Conservation (phyloP, 306 rosid species). For the Cucurbita argyrosperma region DNA sequence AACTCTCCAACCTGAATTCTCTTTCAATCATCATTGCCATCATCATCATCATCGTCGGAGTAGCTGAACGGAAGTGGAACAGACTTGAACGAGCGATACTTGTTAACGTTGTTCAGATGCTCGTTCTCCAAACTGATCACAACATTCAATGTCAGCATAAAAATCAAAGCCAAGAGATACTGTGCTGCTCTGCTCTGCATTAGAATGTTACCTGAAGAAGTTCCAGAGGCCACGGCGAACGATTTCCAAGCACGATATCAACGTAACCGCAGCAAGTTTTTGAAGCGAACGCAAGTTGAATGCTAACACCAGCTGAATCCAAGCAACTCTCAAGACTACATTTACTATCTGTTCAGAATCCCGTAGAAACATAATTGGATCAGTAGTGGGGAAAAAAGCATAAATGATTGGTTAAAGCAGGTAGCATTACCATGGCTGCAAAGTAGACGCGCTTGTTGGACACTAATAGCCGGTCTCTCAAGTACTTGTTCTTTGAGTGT, state of each 20-base stretch:
- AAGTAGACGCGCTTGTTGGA: conserved; percentile 35
- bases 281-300: conserved; percentile 26
- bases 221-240: conserved; percentile 57
- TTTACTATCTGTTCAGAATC: conserved; percentile 29
- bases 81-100: conserved; percentile 58
- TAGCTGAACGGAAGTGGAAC: conserved; percentile 64
- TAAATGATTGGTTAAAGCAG: neutral
- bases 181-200: neutral
- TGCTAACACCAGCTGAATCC: conserved; percentile 40
- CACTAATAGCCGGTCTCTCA: conserved; percentile 52
- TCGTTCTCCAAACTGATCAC: conserved; percentile 52
- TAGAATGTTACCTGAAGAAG: conserved; percentile 38
- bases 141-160: neutral
- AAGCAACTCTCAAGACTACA: conserved; percentile 52
- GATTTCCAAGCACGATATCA: conserved; percentile 42
- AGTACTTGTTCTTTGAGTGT: conserved; percentile 43
- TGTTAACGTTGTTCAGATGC: conserved; percentile 70
- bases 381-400: neutral
- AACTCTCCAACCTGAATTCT: neutral
- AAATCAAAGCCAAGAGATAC: neutral
- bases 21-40: conserved; percentile 25
- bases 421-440: conserved; percentile 33
- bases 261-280: conserved; percentile 14
- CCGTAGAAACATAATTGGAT: neutral
- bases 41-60: conserved; percentile 32